phyloP scores from a whole-genome alignment of 805 yeast species.

The Yarrowia bubula region DNA sequence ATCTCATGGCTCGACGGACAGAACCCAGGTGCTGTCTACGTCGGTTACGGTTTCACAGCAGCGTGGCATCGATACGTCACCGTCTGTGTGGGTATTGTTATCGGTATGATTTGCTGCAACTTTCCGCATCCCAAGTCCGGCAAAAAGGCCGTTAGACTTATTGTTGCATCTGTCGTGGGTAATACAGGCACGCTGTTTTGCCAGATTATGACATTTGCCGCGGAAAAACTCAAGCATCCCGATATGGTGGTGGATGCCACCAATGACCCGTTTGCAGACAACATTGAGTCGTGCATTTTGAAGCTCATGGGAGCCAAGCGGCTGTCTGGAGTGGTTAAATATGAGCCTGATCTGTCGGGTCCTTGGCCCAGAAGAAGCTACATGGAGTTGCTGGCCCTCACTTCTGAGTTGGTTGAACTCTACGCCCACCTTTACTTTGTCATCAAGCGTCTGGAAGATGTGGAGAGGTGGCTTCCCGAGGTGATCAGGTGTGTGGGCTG shows the following conservation, averaged over 20 bases:
- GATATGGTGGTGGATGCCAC: conserved; percentile 32
- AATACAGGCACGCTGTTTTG: conserved; percentile 37
- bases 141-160: conserved; percentile 36
- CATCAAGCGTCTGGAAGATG: conserved; percentile 35
- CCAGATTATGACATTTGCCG: conserved; percentile 37
- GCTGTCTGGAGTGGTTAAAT: conserved; percentile 28
- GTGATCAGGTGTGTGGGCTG: conserved; percentile 37
- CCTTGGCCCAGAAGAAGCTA: conserved; percentile 39
- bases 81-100: conserved; percentile 38
- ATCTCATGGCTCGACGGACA: conserved; percentile 38
- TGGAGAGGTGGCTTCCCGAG: conserved; percentile 31
- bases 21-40: conserved; percentile 30
- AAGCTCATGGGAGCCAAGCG: conserved; percentile 28
- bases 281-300: conserved; percentile 28
- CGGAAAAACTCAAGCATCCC: conserved; percentile 34
- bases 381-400: conserved; percentile 34
- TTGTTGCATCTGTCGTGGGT: conserved; percentile 34
- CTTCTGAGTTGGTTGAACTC: conserved; percentile 35
- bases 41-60: conserved; percentile 37
- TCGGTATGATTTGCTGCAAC: conserved; percentile 38
- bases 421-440: conserved; percentile 34
- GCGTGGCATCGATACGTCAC: conserved; percentile 41
- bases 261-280: conserved; percentile 32
- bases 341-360: conserved; percentile 41
- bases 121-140: conserved; percentile 40